phyloP scores from a whole-genome alignment of 2,329 filamentous ascomycete species.

The Fusarium secorum region DNA sequence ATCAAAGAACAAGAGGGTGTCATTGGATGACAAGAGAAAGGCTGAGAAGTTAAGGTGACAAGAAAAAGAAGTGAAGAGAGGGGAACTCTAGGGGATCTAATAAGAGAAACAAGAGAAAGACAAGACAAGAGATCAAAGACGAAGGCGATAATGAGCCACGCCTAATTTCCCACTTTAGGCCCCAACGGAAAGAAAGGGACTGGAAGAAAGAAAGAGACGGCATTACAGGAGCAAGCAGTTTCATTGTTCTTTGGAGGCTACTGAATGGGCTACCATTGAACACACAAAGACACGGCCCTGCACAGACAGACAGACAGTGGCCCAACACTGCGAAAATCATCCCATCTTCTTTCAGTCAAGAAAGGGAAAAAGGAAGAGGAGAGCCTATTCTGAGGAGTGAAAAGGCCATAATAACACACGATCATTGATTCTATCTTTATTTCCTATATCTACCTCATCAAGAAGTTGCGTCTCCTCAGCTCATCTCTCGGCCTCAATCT shows the following conservation, averaged over 20 bases:
- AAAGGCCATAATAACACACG: neutral
- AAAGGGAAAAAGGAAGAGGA: conserved; percentile 1
- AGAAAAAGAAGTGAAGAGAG: conserved; percentile 3
- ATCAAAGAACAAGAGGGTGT: neutral
- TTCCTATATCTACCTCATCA: conserved; percentile 5
- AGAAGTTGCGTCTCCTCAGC: neutral
- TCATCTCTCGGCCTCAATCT: conserved; percentile 2
- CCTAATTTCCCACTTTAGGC: conserved; percentile 26
- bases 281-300: conserved; percentile 32
- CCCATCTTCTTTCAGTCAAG: conserved; percentile 25
- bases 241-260: conserved; percentile 38
- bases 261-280: conserved; percentile 32
- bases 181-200: conserved; percentile 25
- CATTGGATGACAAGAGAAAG: neutral
- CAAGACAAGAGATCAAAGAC: conserved; percentile 29
- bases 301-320: conserved; percentile 36
- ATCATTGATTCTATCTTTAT: conserved; percentile 3
- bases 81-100: neutral
- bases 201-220: conserved; percentile 3
- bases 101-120: neutral
- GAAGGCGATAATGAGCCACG: conserved; percentile 33
- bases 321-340: conserved; percentile 23
- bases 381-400: neutral
- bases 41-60: neutral
- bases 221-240: conserved; percentile 15